Conservation (phyloP, 2,329 filamentous ascomycete species). For the Basipetospora chlamydospora region DNA sequence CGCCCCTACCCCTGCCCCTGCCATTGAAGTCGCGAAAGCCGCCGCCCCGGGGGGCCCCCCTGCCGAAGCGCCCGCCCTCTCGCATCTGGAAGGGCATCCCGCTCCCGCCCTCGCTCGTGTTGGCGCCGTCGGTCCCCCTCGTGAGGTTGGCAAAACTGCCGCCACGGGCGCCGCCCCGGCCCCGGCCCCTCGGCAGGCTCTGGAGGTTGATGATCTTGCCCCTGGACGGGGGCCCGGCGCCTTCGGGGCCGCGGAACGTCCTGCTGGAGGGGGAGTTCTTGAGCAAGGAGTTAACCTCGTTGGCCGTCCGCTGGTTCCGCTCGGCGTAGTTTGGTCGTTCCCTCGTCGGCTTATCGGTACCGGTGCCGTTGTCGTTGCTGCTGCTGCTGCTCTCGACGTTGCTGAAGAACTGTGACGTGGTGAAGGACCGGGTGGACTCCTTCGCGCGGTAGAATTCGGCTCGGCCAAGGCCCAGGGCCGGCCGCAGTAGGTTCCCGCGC, state of each 20-base stretch:
- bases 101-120: too few species aligned
- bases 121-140: neutral
- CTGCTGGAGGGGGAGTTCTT: constrained; percentile 9
- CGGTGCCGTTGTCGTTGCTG: constrained; percentile 7
- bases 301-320: constrained; percentile 19
- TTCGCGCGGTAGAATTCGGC: constrained; percentile 3
- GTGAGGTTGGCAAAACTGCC: constrained; percentile 6
- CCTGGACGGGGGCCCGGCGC: constrained; percentile 11
- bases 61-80: constrained; percentile 5
- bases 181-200: constrained; percentile 19
- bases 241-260: constrained; percentile 1
- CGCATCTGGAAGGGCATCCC: constrained; percentile 1
- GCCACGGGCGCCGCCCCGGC: constrained; percentile 15
- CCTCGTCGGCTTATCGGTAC: constrained; percentile 4
- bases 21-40: constrained; percentile 12
- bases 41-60: constrained; percentile 7
- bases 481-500: constrained; percentile 7
- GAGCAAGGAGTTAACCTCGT: constrained; percentile 19
- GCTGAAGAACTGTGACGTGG: constrained; percentile 19
- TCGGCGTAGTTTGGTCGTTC: constrained; percentile 12
- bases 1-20: constrained; percentile 11
- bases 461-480: constrained; percentile 6
- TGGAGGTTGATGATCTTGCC: constrained; percentile 23
- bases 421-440: constrained; percentile 14
- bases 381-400: constrained; percentile 15